Conservation (phyloP, 164 flowering plant species). For the Umbellularia californica region DNA sequence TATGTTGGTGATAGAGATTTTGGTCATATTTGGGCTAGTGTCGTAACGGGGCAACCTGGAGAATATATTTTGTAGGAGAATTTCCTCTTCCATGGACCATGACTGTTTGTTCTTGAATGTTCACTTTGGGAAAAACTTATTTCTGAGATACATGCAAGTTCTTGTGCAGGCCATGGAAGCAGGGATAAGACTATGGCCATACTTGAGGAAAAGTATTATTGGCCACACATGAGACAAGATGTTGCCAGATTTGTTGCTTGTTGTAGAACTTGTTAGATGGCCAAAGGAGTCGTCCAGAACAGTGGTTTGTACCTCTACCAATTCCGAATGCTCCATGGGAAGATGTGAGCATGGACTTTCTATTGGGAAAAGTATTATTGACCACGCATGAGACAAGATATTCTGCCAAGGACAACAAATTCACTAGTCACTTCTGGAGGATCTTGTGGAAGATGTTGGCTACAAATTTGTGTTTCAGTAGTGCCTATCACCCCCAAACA, state of each 20-base stretch:
- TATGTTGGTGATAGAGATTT: no score
- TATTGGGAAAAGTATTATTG: not conserved
- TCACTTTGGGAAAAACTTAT: no score
- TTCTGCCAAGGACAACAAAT: not conserved
- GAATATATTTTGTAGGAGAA: no score
- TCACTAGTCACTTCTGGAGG: not conserved
- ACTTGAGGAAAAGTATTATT: not conserved
- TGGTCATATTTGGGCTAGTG: no score
- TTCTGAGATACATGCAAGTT: no score
- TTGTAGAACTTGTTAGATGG: not conserved
- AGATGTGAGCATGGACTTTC: not conserved
- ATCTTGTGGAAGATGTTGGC: not conserved
- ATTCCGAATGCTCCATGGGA: not conserved
- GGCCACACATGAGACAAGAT: not conserved
- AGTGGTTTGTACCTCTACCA: no score
- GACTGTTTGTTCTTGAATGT: no score
- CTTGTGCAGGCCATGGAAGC: no score
- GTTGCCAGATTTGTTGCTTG: not conserved
- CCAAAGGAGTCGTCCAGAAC: not conserved
- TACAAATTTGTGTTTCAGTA: not conserved
- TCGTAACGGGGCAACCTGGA: no score
- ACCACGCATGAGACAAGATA: no score
- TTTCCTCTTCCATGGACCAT: no score
- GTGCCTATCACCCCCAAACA: slow-evolving; percentile 3
- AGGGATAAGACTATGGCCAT: not conserved